A percentile compares a stretch with the other conserved stretches of the same genome.
Evolutionary conservation across 345 rosid species (phyloP).

Genomic region (Citrus reticulata): DNA sequence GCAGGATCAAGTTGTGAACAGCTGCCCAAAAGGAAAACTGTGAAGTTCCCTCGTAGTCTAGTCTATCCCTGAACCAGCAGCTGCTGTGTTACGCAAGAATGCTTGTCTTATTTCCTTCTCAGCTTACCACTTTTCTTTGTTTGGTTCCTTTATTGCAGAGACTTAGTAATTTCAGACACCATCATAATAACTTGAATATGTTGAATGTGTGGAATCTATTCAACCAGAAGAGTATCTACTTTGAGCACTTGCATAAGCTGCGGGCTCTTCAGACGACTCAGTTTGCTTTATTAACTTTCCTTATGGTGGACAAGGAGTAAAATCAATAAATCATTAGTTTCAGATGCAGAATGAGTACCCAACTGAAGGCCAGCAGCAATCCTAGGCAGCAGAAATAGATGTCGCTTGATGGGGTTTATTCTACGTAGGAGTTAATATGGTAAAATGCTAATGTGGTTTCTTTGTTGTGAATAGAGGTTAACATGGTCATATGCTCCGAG

Average conservation of each 20-base stretch:
- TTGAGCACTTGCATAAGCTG: too few relatives aligned
- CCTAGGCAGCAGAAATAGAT: neutral
- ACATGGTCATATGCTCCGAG: neutral
- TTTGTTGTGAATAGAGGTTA: neutral
- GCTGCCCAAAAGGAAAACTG: neutral
- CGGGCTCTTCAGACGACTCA: neutral
- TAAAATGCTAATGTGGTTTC: neutral
- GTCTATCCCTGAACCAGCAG: neutral
- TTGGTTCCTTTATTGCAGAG: neutral
- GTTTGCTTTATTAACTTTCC: neutral
- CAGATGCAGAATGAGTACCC: neutral
- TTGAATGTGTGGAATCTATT: neutral
- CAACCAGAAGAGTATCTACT: neutral
- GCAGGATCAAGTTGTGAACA: neutral
- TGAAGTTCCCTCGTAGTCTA: neutral
- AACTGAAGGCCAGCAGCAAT: neutral
- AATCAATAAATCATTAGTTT: neutral
- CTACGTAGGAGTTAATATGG: neutral
- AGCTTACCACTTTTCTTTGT: neutral
- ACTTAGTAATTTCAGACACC: too few relatives aligned
- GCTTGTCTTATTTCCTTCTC: neutral
- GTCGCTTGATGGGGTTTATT: neutral
- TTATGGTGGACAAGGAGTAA: neutral
- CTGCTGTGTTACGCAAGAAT: neutral
- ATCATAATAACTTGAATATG: neutral